Evolutionary conservation across 352 stramenopile species (phyloP).

Genomic region (Blastocystis sp.): DNA sequence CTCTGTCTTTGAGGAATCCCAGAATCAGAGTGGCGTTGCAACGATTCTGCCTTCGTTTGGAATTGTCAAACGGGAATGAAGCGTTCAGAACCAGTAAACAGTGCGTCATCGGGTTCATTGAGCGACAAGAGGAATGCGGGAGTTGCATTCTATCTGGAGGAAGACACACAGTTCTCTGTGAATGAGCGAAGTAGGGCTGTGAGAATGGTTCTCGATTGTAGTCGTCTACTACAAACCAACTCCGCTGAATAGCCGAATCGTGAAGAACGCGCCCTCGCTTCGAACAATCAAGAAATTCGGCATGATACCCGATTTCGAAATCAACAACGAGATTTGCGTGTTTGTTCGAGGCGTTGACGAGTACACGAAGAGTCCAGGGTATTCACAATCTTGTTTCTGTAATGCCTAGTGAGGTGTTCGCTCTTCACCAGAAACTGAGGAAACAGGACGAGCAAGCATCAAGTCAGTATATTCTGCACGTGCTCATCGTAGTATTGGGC

Average conservation of each 20-base stretch:
- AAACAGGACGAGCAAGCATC: background rate
- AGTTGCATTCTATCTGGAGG: conserved; percentile 16
- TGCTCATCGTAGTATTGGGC: conserved; percentile 20
- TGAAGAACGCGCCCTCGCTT: background rate
- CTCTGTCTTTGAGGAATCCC: no score
- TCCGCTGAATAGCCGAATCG: conserved; percentile 18
- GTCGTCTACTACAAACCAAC: conserved; percentile 54
- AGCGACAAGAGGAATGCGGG: conserved; percentile 1
- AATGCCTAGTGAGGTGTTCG: conserved; percentile 17
- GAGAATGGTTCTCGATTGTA: background rate
- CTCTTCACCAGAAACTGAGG: background rate
- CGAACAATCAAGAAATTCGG: background rate
- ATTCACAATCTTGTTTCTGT: background rate
- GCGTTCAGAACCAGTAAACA: background rate
- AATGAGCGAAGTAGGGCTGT: conserved; percentile 14
- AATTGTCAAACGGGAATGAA: background rate
- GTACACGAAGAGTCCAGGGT: conserved; percentile 57
- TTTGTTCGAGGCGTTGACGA: conserved; percentile 45
- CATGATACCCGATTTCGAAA: conserved; percentile 54
- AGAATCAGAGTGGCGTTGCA: no score
- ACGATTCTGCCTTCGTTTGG: background rate
- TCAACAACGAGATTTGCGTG: conserved; percentile 28
- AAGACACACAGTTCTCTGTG: conserved; percentile 43
- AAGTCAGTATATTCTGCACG: background rate
- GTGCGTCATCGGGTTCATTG: background rate